Base-by-base conservation (phyloP, 2,329 filamentous ascomycete species). In the Westerdykella ornata region DNA sequence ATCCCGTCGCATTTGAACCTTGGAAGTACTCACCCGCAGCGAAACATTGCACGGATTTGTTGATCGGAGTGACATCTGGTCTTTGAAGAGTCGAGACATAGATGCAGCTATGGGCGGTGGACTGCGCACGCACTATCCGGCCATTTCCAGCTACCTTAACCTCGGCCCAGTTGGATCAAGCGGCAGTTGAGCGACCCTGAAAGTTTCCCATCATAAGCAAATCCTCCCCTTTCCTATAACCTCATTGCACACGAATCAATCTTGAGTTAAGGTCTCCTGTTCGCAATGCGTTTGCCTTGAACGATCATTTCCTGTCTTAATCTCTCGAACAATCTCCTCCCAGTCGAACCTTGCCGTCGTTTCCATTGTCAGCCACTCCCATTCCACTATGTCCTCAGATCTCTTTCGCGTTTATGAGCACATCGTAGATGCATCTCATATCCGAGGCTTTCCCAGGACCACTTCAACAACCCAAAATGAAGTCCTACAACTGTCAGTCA, bases 381-480 rank as follows among this genome's bases (percentile, higher is more conserved):
- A 26, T 11, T 26, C 12, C 22, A 53, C 44, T 33, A 71, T 70
- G 63, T 65, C 62, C 35, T 55, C 63, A 39, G 58, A 68, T 35
- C 52, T 64, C 42, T 87, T 86, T 68, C 68, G 76, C 49, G 70
- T 94, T 53, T 76, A 79, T 49, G 83, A 92, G 63, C 88, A 95
- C 69, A 72, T 75, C 33, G 66, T 94, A 40, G 57, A 62, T 29
- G 51, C 76, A 80, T 41, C 80, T 49, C 85, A 96, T 66, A 84
- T 95, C 48, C 77, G 89, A 48, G 85, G 94, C 60, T 94, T 88
- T 60, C 74, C 85, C 5, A 77, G 78, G 40, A 85, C 84, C 11
- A 88, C 85, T 2, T 75, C 81, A 2, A 73, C 76, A 42, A 77
- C 77, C 11, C 85, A 94, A 54, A 84, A 94, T 49, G 84, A 90